Evolutionary conservation across 2,329 filamentous ascomycete species (phyloP), one percentile per base, ranked within the genome.

Genomic region (Mycosphaerella sp.): DNA sequence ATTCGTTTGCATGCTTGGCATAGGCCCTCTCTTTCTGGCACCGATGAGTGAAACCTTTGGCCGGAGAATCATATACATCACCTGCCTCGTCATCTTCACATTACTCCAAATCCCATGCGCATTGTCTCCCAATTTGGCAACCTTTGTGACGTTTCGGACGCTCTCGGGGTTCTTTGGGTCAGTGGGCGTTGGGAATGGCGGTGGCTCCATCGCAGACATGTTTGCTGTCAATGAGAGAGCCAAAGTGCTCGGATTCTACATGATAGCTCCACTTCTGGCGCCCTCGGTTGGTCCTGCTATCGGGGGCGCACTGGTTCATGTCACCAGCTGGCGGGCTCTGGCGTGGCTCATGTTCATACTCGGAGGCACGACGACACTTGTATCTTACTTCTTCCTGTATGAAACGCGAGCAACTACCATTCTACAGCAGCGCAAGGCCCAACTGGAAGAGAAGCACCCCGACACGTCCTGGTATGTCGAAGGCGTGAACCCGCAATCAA

Each of bases 151-250:
- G 1, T 63, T 77, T 12, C 68, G 76, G 36, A 72, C 73, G 4
- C 55, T 78, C 6, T 64, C 72, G 2, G 76, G 75, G 1, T 75
- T 77, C 60, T 77, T 76, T 58, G 76, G 75, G 1, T 75, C 73
- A 58, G 71, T 78, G 0, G 74, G 74, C 0, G 73, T 78, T 43
- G 74, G 75, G 0, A 78, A 76, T 63, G 76, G 77, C 1, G 76
- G 76, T 5, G 76, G 75, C 1, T 76, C 72, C 0, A 75, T 78
- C 23, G 70, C 66, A 44, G 76, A 78, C 50, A 78, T 78, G 74
- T 78, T 77, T 48, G 59, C 69, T 10, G 71, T 72, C 0, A 69
- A 62, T 32, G 71, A 76, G 56, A 65, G 76, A 56, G 76, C 74
- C 14, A 69, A 70, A 12, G 69, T 76, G 0, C 71, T 74, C 51